phyloP scores from a whole-genome alignment of 179 eudicot species.

The Vitellaria paradoxa region DNA sequence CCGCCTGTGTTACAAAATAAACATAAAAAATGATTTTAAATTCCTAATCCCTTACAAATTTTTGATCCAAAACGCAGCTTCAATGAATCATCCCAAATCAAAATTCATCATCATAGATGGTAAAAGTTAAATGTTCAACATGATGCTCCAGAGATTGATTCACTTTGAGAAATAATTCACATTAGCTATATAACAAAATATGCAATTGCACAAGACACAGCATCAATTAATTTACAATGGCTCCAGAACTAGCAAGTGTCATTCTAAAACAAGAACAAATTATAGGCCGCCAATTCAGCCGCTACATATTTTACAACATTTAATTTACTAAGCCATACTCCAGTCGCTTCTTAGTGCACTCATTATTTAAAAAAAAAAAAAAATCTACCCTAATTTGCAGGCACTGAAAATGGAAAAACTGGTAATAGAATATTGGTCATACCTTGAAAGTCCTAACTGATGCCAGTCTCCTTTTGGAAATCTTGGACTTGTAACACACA shows the following conservation, averaged over 20 bases:
- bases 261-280: no score
- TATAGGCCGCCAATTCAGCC: no score
- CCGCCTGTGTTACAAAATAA: no score
- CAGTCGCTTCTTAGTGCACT: not conserved
- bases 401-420: not conserved
- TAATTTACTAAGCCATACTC: not conserved
- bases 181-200: not conserved
- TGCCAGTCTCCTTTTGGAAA: constrained; percentile 70
- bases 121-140: not conserved
- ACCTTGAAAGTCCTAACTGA: constrained; percentile 32
- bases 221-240: no score
- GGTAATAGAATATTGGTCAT: constrained; percentile 7
- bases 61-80: no score
- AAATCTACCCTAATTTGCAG: no score
- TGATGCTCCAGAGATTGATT: not conserved
- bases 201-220: not conserved
- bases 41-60: no score
- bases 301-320: no score
- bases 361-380: no score
- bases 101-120: not conserved
- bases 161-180: not conserved
- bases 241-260: no score
- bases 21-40: no score
- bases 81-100: no score
- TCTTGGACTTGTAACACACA: constrained; percentile 91